phyloP scores from a whole-genome alignment of 176 grass and related monocot species.

The Oryza longistaminata region DNA sequence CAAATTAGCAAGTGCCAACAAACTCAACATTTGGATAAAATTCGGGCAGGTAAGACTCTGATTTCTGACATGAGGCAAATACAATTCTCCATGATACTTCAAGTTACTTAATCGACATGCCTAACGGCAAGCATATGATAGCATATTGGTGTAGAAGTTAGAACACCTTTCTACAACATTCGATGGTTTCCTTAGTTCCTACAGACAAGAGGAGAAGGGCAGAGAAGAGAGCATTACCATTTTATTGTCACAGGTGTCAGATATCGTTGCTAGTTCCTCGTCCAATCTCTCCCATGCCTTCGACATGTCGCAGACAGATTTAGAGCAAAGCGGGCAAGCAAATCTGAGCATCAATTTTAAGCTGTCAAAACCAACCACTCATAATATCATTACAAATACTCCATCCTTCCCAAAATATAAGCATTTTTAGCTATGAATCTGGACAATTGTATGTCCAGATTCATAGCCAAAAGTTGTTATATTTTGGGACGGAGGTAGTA shows the following conservation, averaged over 20 bases:
- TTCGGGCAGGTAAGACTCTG: background rate
- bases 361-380: slow-evolving; percentile 18
- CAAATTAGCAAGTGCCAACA: background rate
- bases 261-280: slow-evolving; percentile 67
- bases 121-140: background rate
- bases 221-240: slow-evolving; percentile 42
- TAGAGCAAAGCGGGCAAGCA: slow-evolving; percentile 89
- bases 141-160: background rate
- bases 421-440: too few relatives aligned
- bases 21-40: background rate
- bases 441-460: too few relatives aligned
- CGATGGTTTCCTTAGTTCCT: background rate
- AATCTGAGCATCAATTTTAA: slow-evolving; percentile 47
- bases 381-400: background rate
- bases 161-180: background rate
- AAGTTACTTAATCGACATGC: background rate
- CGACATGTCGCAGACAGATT: slow-evolving; percentile 97
- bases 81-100: background rate
- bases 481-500: too few relatives aligned
- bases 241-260: slow-evolving; percentile 61
- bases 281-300: slow-evolving; percentile 93
- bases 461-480: too few relatives aligned
- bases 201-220: background rate
- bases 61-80: background rate
- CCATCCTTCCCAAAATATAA: too few relatives aligned